Evolutionary conservation across 2,329 filamentous ascomycete genomes (phyloP).

Genomic region (Apiospora kogelbergensis): DNA sequence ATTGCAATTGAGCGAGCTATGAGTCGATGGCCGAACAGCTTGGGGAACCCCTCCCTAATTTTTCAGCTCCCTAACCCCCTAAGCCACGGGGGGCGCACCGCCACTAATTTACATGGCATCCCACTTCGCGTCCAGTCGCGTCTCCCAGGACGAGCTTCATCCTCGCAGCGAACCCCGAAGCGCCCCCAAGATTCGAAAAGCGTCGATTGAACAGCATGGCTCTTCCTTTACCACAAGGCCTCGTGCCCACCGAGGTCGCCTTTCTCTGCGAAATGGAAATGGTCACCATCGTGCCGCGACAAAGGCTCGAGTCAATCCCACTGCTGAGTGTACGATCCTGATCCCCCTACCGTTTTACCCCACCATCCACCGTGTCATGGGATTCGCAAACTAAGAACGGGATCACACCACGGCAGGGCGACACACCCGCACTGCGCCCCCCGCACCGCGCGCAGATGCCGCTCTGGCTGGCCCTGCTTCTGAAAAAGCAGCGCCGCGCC

Average conservation of each 20-base stretch:
- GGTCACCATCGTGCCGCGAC: constrained; percentile 88
- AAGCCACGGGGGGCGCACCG: not conserved
- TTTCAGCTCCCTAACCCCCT: no score
- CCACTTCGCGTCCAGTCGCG: constrained; percentile 12
- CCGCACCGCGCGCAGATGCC: constrained; percentile 79
- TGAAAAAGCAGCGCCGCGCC: constrained; percentile 90
- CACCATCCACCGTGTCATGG: not conserved
- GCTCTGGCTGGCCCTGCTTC: constrained; percentile 90
- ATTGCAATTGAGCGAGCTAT: not conserved
- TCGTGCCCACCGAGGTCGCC: constrained; percentile 84
- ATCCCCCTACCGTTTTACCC: constrained; percentile 14
- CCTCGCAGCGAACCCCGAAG: not conserved
- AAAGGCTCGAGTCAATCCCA: constrained; percentile 81
- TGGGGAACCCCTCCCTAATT: not conserved
- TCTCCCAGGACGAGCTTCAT: not conserved
- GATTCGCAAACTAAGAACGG: not conserved
- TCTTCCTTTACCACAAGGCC: constrained; percentile 41
- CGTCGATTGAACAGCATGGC: constrained; percentile 24
- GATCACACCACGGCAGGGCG: constrained; percentile 57
- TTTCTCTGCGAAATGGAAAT: constrained; percentile 98
- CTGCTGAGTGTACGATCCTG: constrained; percentile 73
- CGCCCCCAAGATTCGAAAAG: not conserved
- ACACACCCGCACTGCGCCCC: constrained; percentile 73
- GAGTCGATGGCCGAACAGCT: not conserved
- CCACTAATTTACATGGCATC: constrained; percentile 8